Conservation (phyloP, 495 filamentous ascomycete species). For the Glarea lozoyensis region DNA sequence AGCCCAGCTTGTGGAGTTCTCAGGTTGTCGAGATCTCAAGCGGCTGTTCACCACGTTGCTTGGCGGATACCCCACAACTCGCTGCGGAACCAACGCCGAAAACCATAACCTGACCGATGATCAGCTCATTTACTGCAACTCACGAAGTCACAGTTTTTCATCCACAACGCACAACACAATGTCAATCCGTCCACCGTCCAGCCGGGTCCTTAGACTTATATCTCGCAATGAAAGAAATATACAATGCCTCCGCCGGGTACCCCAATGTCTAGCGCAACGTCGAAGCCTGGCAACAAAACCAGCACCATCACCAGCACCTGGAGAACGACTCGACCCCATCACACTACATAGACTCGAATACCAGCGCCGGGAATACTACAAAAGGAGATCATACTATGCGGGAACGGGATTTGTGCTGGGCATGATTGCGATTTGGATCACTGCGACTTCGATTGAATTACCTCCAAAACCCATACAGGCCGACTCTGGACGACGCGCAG, state of each 20-base stretch:
- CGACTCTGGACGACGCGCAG: conserved; percentile 30
- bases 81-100: no score
- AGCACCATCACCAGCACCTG: conserved; percentile 17
- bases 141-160: no score
- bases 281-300: not conserved
- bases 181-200: conserved; percentile 10
- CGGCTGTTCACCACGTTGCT: no score
- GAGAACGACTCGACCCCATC: conserved; percentile 32
- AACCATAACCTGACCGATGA: no score
- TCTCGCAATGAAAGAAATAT: not conserved
- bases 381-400: conserved; percentile 36
- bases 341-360: conserved; percentile 34
- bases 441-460: conserved; percentile 30
- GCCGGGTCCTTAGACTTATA: conserved; percentile 3
- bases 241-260: conserved; percentile 3
- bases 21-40: no score
- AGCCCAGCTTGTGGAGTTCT: no score
- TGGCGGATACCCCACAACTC: no score
- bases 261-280: conserved; percentile 1
- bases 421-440: conserved; percentile 36
- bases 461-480: conserved; percentile 18
- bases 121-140: no score
- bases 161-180: conserved; percentile 11
- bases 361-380: conserved; percentile 32
- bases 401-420: conserved; percentile 36